Conservation (phyloP, 345 rosid genomes). For the Pugionium dolabratum region DNA sequence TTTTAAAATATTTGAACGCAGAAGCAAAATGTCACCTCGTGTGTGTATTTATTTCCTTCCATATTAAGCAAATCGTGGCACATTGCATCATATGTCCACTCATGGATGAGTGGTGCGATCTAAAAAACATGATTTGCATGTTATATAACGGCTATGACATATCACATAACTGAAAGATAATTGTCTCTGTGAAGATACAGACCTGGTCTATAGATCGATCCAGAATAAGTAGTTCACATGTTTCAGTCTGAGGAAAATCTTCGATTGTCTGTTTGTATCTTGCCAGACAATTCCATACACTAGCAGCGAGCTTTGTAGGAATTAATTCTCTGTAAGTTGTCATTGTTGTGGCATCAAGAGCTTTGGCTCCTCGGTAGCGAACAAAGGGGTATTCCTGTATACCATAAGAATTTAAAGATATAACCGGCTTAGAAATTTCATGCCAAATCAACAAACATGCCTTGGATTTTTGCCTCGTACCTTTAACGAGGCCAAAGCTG, state of each 20-base stretch:
- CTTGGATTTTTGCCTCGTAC: conserved; percentile 45
- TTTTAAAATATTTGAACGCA: conserved; percentile 21
- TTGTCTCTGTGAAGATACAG: conserved; percentile 14
- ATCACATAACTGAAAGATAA: conserved; percentile 9
- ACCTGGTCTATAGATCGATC: conserved; percentile 98
- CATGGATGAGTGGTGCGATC: conserved; percentile 98
- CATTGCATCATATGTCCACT: conserved; percentile 99
- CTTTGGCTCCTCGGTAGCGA: conserved; percentile 87
- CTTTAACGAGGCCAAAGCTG: conserved; percentile 92
- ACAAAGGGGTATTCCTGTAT: conserved; percentile 88
- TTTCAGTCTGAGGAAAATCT: conserved; percentile 84
- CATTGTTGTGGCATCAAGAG: conserved; percentile 91
- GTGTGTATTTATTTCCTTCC: conserved; percentile 93
- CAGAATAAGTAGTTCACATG: conserved; percentile 88
- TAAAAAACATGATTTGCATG: conserved; percentile 33
- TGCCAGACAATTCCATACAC: conserved; percentile 81
- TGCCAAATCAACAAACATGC: conserved; percentile 24
- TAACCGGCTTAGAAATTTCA: conserved; percentile 19
- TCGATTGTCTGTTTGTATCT: conserved; percentile 70
- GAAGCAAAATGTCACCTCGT: conserved; percentile 62
- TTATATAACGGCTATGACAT: conserved; percentile 2
- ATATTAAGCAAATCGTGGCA: conserved; percentile 87
- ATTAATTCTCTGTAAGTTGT: conserved; percentile 84
- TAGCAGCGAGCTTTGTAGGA: conserved; percentile 97
- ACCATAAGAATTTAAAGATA: conserved; percentile 26